phyloP scores from a whole-genome alignment of 352 stramenopile genomes.

The Elongisporangium undulatum region DNA sequence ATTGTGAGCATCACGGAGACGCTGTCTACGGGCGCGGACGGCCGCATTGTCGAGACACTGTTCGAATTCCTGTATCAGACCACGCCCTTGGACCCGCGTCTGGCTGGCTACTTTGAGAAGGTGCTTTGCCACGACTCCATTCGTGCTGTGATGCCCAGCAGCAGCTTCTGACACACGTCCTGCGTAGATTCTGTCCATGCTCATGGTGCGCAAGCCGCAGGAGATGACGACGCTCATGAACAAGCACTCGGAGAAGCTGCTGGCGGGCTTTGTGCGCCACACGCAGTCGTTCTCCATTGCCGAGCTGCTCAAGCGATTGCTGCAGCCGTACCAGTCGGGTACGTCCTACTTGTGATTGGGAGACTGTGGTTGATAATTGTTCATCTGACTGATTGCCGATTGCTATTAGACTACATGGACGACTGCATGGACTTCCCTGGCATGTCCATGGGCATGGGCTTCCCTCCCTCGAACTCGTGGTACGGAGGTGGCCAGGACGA shows the following conservation, averaged over 20 bases:
- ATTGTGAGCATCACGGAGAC: conserved; percentile 92
- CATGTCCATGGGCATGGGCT: conserved; percentile 67
- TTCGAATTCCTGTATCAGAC: conserved; percentile 90
- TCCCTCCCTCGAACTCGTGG: conserved; percentile 69
- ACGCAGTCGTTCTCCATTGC: conserved; percentile 73
- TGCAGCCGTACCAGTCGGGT: conserved; percentile 80
- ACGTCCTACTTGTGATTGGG: not conserved
- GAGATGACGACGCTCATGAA: conserved; percentile 84
- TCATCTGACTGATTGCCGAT: conserved; percentile 1
- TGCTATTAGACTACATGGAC: conserved; percentile 67
- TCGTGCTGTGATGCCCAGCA: not conserved
- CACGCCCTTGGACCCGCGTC: conserved; percentile 85
- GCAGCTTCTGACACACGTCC: not conserved
- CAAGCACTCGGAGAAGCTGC: conserved; percentile 71
- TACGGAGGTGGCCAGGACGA: conserved; percentile 61
- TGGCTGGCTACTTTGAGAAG: conserved; percentile 98
- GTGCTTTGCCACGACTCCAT: conserved; percentile 4
- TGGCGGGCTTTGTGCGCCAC: conserved; percentile 64
- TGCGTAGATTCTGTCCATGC: conserved; percentile 67
- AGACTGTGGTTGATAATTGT: not conserved
- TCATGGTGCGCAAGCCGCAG: conserved; percentile 86
- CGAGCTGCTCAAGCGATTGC: conserved; percentile 77
- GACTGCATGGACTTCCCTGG: conserved; percentile 84
- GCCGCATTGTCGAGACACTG: conserved; percentile 85
- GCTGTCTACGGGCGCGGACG: conserved; percentile 58